Conservation (phyloP, 1,139 yeast species). For the Lodderomyces margitis region DNA sequence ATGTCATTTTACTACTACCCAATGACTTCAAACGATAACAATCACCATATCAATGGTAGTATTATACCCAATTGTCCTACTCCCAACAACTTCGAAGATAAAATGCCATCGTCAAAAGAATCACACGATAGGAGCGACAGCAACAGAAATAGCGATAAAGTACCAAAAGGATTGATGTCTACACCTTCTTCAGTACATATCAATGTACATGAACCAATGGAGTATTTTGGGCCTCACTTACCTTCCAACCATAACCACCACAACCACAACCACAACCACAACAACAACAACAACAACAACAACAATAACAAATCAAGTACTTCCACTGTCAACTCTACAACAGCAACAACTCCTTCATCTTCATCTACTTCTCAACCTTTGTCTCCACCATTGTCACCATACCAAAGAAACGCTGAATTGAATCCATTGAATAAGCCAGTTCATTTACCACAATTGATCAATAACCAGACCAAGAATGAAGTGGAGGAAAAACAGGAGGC, state of each 20-base stretch:
- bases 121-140: background rate
- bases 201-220: background rate
- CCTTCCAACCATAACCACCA: background rate
- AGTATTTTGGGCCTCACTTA: slow-evolving; percentile 1
- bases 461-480: background rate
- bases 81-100: slow-evolving; percentile 20
- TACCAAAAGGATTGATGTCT: background rate
- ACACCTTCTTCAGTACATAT: background rate
- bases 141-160: background rate
- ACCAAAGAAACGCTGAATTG: slow-evolving; percentile 29
- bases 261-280: background rate
- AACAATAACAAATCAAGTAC: slow-evolving; percentile 2
- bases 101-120: background rate
- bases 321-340: slow-evolving; percentile 1
- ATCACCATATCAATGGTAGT: slow-evolving; percentile 17
- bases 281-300: background rate
- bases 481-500: background rate
- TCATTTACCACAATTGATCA: background rate
- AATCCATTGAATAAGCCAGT: slow-evolving; percentile 6
- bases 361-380: slow-evolving; percentile 23
- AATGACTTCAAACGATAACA: slow-evolving; percentile 13
- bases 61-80: slow-evolving; percentile 37
- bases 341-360: slow-evolving; percentile 2
- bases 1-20: slow-evolving; percentile 39
- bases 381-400: slow-evolving; percentile 70